Conservation (phyloP, 2,329 filamentous ascomycete species). For the Amesomyces nigricolor region DNA sequence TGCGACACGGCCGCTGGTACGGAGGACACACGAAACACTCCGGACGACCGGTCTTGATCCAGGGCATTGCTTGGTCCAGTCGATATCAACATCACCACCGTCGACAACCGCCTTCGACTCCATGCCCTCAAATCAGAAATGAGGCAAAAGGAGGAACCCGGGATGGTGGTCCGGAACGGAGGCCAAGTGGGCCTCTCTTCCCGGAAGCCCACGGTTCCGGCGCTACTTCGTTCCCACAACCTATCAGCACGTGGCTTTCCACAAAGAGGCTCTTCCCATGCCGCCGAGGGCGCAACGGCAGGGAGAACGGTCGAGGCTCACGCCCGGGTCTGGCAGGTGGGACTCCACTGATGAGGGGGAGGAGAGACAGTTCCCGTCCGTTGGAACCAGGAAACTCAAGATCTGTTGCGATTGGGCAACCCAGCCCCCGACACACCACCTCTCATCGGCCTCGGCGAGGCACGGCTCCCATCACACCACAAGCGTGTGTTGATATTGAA, state of each 20-base stretch:
- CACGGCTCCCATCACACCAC: neutral
- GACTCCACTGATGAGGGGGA: neutral
- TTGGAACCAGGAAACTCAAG: neutral
- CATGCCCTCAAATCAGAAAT: slow-evolving; percentile 12
- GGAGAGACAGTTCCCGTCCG: too few species aligned
- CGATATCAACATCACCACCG: neutral
- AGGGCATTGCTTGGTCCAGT: too few species aligned
- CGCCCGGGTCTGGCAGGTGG: neutral
- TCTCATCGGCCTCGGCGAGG: too few species aligned
- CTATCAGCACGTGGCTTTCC: slow-evolving; percentile 13
- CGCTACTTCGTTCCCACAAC: slow-evolving; percentile 5
- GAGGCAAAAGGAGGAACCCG: slow-evolving; percentile 5
- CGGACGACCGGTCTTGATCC: too few species aligned
- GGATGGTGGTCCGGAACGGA: too few species aligned
- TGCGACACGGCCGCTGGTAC: neutral
- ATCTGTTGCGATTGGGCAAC: neutral
- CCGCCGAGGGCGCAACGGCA: slow-evolving; percentile 1
- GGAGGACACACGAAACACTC: neutral
- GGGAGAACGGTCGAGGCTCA: slow-evolving; percentile 6
- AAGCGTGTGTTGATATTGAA: neutral
- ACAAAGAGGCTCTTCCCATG: neutral
- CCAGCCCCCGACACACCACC: neutral
- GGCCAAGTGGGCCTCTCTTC: too few species aligned
- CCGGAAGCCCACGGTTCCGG: slow-evolving; percentile 8
- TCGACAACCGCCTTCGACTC: neutral